Base-by-base conservation (phyloP, 306 rosid species). In the Parietaria judaica region DNA sequence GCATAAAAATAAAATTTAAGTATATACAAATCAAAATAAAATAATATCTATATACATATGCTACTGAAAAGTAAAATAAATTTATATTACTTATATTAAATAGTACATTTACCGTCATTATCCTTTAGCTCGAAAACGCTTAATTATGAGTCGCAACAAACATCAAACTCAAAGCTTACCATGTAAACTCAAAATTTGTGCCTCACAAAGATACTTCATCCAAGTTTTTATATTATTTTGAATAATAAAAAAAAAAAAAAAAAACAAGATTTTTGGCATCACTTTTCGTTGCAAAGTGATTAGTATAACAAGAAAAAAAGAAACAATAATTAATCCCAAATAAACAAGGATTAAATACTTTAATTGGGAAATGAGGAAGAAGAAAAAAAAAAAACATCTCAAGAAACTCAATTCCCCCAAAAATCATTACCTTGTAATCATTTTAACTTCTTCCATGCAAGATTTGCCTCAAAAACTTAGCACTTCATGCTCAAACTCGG, bases 381-480 rank as follows among this genome's bases (percentile, higher is more conserved):
- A 23, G 31, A 15, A 63, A 56, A 47, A 15, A 63, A 56, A 47
- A 8, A n/a, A 48, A 63, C 9, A 7, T 49, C 53, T 23, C 54
- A 15, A 69, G 55, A 51, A 70, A 49, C 8, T 45, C 73, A 51
- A 14, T 76, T 70, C 51, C 38, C 31, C 51, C 64, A 62, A 63
- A 31, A 72, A 67, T 63, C 31, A 75, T 72, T 69, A 62, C 73
- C 72, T 57, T 55, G 31, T 49, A 37, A 70, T 67, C 60, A 66
- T 15, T 14, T 35, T 66, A 35, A 54, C 44, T 36, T 56, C 72
- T 73, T 71, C 70, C 79, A 76, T 74, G 68, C 70, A 65, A 80
- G 74, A 75, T 76, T 23, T 61, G 95, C 95, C 90, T 74, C 41
- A 75, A 83, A 86, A 83, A 87, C 49, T 77, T 69, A 75, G 90